Base-by-base conservation (phyloP, 164 flowering plant species). In the Santalum album region DNA sequence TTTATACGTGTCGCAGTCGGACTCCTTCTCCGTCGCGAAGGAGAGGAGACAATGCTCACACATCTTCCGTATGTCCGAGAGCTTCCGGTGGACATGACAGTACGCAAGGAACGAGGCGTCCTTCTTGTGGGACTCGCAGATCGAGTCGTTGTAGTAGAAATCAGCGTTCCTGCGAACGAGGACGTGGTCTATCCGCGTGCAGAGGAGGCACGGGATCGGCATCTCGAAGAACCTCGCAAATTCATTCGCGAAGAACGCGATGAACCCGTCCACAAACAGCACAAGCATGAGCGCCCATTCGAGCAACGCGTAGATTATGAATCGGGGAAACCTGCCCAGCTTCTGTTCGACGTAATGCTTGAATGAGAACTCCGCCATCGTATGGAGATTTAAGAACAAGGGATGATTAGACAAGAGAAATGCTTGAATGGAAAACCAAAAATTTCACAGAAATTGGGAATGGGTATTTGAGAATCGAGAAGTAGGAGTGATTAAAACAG, bases 31-130 rank as follows among this genome's bases (percentile, higher is more conserved):
- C 0, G 86, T 68, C 0, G 86, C 90, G 54, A 80, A 86, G 0
- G 96, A 86, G 25, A 86, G 78, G 20, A 88, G 90, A 38, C 98
- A 88, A 0, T 71, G 77, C 34, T 84, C 86, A 58, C 98, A 91
- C 95, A 86, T 84, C 35, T 48, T 72, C 23, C 74, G 70, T 3
- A 79, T 78, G 59, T 87, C 81, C 3, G 95, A 84, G 3, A 91
- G 66, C 61, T 71, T 79, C 60, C 63, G 65, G 61, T 91, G 98
- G 36, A 62, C 59, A 20, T 76, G 87, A 44, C 98, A 88, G 54
- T 72, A 88, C 0, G 90, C 96, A 11, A 88, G 72, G 46, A 76
- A 70, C 0, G 95, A 82, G 12, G 88, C 65, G 14, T 84, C 77
- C 65, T 74, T 78, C 78, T 71, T 83, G 75, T 91, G 98, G 20